Evolutionary conservation across 441 rosid genomes (phyloP), one percentile per base, ranked within the genome.

Genomic region (Hypseocharis bilobata): DNA sequence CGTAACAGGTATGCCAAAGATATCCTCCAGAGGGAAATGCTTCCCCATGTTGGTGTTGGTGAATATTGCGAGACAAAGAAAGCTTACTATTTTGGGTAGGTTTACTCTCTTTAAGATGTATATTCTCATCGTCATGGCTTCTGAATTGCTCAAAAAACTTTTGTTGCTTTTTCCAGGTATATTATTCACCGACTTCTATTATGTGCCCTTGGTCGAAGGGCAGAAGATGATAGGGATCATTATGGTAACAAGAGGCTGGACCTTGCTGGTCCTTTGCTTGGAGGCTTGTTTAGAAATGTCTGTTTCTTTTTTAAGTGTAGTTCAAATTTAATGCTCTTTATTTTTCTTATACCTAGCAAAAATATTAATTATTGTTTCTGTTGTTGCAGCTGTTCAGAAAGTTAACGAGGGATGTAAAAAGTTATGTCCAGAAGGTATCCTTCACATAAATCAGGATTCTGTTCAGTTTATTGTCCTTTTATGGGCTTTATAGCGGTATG

Each of bases 211-310:
- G 93, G 91, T 71, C 90, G 93, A 72, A 83, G 93, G 81, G 84
- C 96, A 65, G 99, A 91, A 79, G 99, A 93, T 81, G 99, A 93
- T 65, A 85, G 97, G 68, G 99, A 93, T 82, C 97, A 91, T 76
- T 93, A 91, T 78, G 97, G 97, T 66, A 91, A 93, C 84, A 93
- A 93, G 77, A 88, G 99, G 85, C 96, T 93, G 58, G 97, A 93
- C 78, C 97, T 93, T 77, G 99, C 96, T 62, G 99, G 99, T 67
- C 99, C 99, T 29, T 78, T 93, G 65, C 93, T 93, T 64, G 97
- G 99, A 52, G 99, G 97, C 75, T 84, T 93, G 45, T 93, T 93
- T 69, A 82, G 99, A 83, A 88, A 85, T 96, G 99, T 93, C 38
- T 70, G 86, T 75, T 40, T 47, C 62, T 6, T 20, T 47, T 64